phyloP scores from a whole-genome alignment of 2,329 filamentous ascomycete species.

The Alternaria viburni region DNA sequence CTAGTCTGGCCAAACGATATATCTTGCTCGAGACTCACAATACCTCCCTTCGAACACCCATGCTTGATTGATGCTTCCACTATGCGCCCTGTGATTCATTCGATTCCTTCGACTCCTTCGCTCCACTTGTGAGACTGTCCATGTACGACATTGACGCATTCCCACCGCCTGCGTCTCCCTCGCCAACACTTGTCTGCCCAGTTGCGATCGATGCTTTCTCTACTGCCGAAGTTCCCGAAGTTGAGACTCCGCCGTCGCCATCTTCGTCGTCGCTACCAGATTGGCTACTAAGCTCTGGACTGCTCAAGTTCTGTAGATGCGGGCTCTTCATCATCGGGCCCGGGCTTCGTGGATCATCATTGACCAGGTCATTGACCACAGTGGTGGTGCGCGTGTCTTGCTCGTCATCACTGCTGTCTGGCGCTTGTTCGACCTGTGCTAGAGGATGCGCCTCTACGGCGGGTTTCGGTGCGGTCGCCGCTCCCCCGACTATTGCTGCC shows the following conservation, averaged over 20 bases:
- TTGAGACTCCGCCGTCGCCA: conserved; percentile 32
- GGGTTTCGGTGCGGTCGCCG: conserved; percentile 54
- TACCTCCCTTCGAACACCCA: neutral
- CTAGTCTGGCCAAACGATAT: neutral
- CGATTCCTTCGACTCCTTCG: neutral
- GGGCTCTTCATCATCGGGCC: conserved; percentile 51
- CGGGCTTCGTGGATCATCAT: conserved; percentile 39
- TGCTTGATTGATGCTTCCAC: neutral
- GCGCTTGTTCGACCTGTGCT: conserved; percentile 34
- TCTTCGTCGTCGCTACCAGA: conserved; percentile 45
- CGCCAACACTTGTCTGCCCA: neutral
- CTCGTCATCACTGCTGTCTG: conserved; percentile 28
- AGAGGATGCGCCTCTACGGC: conserved; percentile 38
- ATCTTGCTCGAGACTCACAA: neutral
- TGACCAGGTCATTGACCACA: conserved; percentile 22
- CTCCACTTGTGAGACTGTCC: conserved; percentile 5
- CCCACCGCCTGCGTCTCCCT: neutral
- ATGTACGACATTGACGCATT: conserved; percentile 10
- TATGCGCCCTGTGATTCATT: neutral
- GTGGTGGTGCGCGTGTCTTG: conserved; percentile 9
- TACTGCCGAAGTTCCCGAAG: conserved; percentile 3
- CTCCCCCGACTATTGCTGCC: conserved; percentile 59
- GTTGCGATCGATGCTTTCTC: conserved; percentile 6
- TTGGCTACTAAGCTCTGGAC: conserved; percentile 45
- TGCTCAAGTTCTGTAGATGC: conserved; percentile 48